These are phyloP conservation scores for Aureobasidium sp. DNA, from an alignment of 2,329 filamentous ascomycete genomes.

Conservation along the genomic window DNA sequence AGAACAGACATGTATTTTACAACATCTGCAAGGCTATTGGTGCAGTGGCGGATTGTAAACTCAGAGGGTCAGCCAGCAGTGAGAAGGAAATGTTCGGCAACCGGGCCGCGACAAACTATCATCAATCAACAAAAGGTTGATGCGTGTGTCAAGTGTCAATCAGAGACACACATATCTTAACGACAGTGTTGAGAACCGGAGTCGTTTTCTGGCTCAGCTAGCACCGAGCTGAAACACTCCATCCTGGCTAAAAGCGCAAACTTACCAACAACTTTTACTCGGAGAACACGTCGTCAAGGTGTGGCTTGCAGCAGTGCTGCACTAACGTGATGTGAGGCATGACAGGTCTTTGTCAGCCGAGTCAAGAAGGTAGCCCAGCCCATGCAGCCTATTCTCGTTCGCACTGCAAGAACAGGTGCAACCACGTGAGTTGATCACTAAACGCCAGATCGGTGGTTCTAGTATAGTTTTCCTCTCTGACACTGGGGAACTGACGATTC, in stretches of 20 bases:
- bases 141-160: neutral
- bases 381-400: neutral
- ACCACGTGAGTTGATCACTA: neutral
- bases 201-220: neutral
- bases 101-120: neutral
- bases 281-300: neutral
- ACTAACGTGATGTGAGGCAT: neutral
- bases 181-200: neutral
- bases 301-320: slow-evolving; percentile 5
- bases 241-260: neutral
- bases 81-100: neutral
- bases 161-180: neutral
- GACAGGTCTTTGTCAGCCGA: neutral
- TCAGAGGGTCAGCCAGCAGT: neutral
- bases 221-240: neutral
- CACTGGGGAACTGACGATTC: neutral
- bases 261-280: neutral
- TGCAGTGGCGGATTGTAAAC: neutral
- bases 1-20: neutral
- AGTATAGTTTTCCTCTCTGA: neutral
- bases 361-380: neutral
- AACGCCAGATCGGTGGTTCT: neutral
- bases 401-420: neutral
- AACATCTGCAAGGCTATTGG: neutral
- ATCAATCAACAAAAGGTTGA: neutral